Conservation (phyloP, 1,284 basidiomycete species). For the Exobasidium cylindrosporum region DNA sequence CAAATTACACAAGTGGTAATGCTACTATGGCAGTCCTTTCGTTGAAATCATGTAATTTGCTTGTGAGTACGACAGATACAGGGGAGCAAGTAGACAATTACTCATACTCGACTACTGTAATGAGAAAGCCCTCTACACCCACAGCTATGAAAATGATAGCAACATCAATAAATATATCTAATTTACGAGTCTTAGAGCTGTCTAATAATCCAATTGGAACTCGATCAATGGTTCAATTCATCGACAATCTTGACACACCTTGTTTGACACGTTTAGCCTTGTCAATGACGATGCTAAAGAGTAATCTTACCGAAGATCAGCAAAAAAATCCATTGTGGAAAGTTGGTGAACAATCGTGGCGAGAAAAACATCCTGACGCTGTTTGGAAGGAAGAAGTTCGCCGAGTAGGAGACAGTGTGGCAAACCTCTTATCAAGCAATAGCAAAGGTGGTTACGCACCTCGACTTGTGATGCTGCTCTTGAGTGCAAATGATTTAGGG, state of each 20-base stretch:
- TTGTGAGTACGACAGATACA: neutral
- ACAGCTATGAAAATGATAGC: neutral
- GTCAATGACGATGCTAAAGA: slow-evolving; percentile 1
- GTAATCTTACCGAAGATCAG: neutral
- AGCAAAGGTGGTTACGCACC: neutral
- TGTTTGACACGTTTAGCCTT: neutral
- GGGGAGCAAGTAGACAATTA: no score
- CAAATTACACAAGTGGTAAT: neutral
- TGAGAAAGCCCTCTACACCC: neutral
- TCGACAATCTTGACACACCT: slow-evolving; percentile 3
- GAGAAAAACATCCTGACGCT: neutral
- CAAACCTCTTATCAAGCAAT: neutral
- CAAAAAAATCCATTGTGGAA: neutral
- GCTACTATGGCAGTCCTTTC: neutral
- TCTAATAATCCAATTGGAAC: slow-evolving; percentile 2
- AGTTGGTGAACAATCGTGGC: neutral
- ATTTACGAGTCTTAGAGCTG: neutral
- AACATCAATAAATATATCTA: neutral
- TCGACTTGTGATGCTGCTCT: neutral
- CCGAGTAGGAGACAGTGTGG: neutral
- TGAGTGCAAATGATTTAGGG: slow-evolving; percentile 9
- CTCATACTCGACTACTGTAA: no score
- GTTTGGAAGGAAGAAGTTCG: slow-evolving; percentile 3
- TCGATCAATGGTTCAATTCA: neutral
- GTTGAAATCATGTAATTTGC: neutral